Conservation (phyloP, 352 stramenopile genomes). For the Phytophthora colocasiae region DNA sequence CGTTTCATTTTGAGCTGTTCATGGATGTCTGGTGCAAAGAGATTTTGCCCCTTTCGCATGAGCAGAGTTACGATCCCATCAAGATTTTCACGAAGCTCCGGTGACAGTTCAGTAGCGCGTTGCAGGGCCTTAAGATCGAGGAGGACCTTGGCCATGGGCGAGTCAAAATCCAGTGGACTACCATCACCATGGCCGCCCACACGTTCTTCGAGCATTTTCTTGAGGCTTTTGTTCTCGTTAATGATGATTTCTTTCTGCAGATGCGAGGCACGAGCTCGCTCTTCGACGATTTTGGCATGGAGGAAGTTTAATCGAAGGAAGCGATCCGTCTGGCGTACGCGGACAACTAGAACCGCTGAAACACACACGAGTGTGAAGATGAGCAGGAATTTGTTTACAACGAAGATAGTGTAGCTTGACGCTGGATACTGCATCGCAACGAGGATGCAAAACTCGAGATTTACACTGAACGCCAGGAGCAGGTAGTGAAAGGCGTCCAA, state of each 20-base stretch:
- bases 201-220: conserved; percentile 82
- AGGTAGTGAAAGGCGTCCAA: conserved; percentile 80
- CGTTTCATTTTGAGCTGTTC: conserved; percentile 82
- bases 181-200: conserved; percentile 35
- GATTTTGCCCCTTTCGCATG: conserved; percentile 83
- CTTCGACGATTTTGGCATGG: conserved; percentile 75
- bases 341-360: conserved; percentile 64
- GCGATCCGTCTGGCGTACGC: conserved; percentile 75
- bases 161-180: conserved; percentile 71
- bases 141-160: conserved; percentile 81
- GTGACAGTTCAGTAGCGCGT: conserved; percentile 60
- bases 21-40: conserved; percentile 84
- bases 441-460: conserved; percentile 71
- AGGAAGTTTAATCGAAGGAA: conserved; percentile 83
- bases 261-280: conserved; percentile 67
- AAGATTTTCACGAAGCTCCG: conserved; percentile 73
- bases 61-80: conserved; percentile 78
- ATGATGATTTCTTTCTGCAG: conserved; percentile 84
- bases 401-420: conserved; percentile 63
- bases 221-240: conserved; percentile 86
- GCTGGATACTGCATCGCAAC: conserved; percentile 69
- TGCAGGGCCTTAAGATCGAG: conserved; percentile 81
- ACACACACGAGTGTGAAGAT: conserved; percentile 67
- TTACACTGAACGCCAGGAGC: conserved; percentile 63
- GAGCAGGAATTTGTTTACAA: conserved; percentile 78